Percentiles rank a stretch among this genome's conserved stretches.
phyloP scores from a whole-genome alignment of 2,329 filamentous ascomycete genomes.

The Pseudogymnoascus sp. region DNA sequence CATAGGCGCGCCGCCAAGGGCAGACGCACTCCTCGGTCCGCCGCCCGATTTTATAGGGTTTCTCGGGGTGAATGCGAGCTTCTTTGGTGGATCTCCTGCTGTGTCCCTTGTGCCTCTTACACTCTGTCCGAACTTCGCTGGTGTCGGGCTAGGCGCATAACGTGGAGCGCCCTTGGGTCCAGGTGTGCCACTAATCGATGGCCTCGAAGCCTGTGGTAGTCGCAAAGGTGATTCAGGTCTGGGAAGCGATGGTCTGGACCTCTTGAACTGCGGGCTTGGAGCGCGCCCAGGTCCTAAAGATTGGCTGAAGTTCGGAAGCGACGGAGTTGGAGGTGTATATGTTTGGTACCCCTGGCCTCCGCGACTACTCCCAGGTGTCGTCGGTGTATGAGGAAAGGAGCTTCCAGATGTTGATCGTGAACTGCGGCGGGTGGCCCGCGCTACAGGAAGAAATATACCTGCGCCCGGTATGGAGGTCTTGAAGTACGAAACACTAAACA shows the following conservation, averaged over 20 bases:
- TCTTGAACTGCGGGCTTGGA: conserved; percentile 65
- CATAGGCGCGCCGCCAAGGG: conserved; percentile 42
- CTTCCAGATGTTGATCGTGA: conserved; percentile 46
- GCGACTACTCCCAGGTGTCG: conserved; percentile 52
- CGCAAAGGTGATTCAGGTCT: conserved; percentile 82
- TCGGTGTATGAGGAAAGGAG: conserved; percentile 59
- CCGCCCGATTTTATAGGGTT: conserved; percentile 41
- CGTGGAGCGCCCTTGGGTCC: conserved; percentile 45
- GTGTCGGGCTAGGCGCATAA: conserved; percentile 53
- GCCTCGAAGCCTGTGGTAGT: conserved; percentile 54
- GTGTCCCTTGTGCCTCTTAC: conserved; percentile 46
- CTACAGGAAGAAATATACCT: conserved; percentile 86
- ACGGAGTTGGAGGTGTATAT: conserved; percentile 57
- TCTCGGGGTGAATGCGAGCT: conserved; percentile 34
- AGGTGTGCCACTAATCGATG: conserved; percentile 48
- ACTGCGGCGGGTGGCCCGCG: conserved; percentile 67
- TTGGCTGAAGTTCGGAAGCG: conserved; percentile 75
- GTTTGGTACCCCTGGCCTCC: conserved; percentile 43
- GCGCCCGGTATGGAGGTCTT: conserved; percentile 68
- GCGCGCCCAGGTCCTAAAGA: conserved; percentile 68
- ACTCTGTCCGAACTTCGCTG: conserved; percentile 57
- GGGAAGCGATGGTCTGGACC: conserved; percentile 68
- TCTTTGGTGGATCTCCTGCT: conserved; percentile 55
- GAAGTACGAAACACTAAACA: conserved; percentile 65
- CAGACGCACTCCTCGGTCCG: conserved; percentile 52